Base-by-base conservation (phyloP, 768 basidiomycete genomes). In the Lactifluus echinatus region DNA sequence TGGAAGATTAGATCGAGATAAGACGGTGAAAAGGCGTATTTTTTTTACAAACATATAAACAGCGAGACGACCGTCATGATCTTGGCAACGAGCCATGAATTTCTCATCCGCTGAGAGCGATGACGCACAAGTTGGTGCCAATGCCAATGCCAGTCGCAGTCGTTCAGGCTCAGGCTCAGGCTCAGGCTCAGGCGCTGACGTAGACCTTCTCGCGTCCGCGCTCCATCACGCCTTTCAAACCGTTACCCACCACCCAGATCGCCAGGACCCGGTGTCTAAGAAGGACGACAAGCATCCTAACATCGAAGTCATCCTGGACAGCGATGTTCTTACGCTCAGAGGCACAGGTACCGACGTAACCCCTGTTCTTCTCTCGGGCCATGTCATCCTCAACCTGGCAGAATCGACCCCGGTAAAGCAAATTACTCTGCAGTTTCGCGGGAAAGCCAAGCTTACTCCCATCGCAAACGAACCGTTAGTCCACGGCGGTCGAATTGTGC, bases 321-420 rank as follows among this genome's bases (percentile, higher is more conserved):
- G 78, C 3, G 85, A 88, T 37, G 76, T 73, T 63, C 72, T 96
- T 60, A 75, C 78, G 51, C 79, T 97, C 66, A 79, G 83, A 61
- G 92, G 93, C 46, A 82, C 83, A 7, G 90, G 91, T 33, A 79
- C 78, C 64, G 91, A 95, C 61, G 83, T 91, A 60, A 88, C 93
- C 65, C 85, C 93, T 8, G 82, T 84, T 8, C 73, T 82, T 15
- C 83, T 97, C 61, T 84, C 83, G 43, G 95, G 95, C 4, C 79
- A 85, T 66, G 81, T 98, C 64, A 79, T 84, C 8, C 76, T 98
- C 62, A 78, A 84, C 69, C 80, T 98, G 42, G 74, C 78, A 2
- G 91, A 97, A 72, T 75, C 87, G 19, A 93, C 88, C 0, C 82
- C 90, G 53, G 81, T 89, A 70, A 89, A 84, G 67, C 86, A 92